Conservation (phyloP, 148 eudicot species). For the Bassia scoparia region DNA sequence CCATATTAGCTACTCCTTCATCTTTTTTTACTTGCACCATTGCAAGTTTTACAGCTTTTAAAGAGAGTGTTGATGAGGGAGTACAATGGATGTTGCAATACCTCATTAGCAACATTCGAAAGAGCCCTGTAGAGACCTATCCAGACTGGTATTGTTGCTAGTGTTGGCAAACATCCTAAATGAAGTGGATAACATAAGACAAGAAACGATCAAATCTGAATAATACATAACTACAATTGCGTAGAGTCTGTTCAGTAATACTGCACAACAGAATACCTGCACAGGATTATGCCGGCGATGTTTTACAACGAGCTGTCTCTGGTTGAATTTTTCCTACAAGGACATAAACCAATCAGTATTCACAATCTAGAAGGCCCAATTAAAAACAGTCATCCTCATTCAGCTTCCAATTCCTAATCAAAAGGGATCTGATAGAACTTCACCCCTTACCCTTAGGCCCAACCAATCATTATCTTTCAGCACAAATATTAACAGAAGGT, state of each 20-base stretch:
- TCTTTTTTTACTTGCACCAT: no score
- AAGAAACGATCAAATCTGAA: neutral
- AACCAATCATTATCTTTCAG: no score
- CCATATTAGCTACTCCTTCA: no score
- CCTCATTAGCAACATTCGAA: conserved; percentile 97
- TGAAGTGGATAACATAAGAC: neutral
- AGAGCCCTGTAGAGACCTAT: conserved; percentile 94
- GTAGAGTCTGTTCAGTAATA: neutral
- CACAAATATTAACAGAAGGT: no score
- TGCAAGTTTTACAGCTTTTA: no score
- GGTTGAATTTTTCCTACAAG: conserved; percentile 91
- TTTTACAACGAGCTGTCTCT: conserved; percentile 92
- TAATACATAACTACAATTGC: neutral
- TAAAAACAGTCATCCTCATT: no score
- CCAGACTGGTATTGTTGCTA: conserved; percentile 97
- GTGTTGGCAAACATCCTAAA: conserved; percentile 87
- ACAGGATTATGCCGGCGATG: conserved; percentile 85
- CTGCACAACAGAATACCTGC: conserved; percentile 48
- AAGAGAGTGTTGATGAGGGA: no score
- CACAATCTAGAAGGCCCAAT: neutral
- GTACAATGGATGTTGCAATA: conserved; percentile 23
- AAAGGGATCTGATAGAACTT: no score
- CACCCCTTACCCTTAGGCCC: no score
- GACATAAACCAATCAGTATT: conserved; percentile 17
- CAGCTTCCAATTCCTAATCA: conserved; percentile 2